phyloP scores from a whole-genome alignment of 2,329 filamentous ascomycete genomes.

The Pseudodiploospora longispora region DNA sequence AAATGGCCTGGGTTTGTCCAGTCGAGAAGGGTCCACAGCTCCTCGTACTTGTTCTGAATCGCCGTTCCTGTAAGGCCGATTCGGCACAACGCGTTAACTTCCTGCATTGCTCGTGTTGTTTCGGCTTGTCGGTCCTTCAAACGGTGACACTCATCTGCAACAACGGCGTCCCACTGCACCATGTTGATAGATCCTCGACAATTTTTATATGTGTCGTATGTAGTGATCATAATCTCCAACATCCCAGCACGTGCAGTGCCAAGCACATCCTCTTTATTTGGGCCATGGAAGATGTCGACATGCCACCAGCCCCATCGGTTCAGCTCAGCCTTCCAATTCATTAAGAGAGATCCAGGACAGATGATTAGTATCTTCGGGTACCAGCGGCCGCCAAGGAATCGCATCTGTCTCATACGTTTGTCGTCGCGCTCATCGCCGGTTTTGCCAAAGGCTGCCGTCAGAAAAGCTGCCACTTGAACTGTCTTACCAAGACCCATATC shows the following conservation, averaged over 20 bases:
- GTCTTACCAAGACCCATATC: conserved; percentile 98
- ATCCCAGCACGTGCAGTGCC: conserved; percentile 66
- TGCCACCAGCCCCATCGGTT: conserved; percentile 95
- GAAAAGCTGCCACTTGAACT: conserved; percentile 87
- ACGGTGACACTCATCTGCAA: conserved; percentile 88
- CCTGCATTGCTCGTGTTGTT: conserved; percentile 78
- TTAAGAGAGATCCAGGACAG: conserved; percentile 79
- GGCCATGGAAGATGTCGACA: conserved; percentile 71
- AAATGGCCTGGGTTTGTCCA: conserved; percentile 85
- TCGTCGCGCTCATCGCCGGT: conserved; percentile 78
- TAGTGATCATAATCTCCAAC: conserved; percentile 87
- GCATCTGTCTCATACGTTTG: conserved; percentile 82
- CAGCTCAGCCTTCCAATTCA: conserved; percentile 86
- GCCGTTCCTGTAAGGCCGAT: conserved; percentile 92
- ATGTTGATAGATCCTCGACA: conserved; percentile 67
- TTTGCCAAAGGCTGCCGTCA: conserved; percentile 89
- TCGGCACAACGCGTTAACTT: conserved; percentile 83
- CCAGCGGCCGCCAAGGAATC: conserved; percentile 57
- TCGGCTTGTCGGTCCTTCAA: conserved; percentile 75
- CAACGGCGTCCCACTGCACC: conserved; percentile 84
- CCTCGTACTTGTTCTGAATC: conserved; percentile 96
- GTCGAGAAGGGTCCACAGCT: conserved; percentile 91
- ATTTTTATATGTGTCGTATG: conserved; percentile 83
- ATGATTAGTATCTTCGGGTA: conserved; percentile 74
- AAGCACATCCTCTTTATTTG: conserved; percentile 58